These are phyloP conservation scores for Fusarium sublunatum DNA, from an alignment of 2,329 filamentous ascomycete genomes.

Conservation along the genomic window DNA sequence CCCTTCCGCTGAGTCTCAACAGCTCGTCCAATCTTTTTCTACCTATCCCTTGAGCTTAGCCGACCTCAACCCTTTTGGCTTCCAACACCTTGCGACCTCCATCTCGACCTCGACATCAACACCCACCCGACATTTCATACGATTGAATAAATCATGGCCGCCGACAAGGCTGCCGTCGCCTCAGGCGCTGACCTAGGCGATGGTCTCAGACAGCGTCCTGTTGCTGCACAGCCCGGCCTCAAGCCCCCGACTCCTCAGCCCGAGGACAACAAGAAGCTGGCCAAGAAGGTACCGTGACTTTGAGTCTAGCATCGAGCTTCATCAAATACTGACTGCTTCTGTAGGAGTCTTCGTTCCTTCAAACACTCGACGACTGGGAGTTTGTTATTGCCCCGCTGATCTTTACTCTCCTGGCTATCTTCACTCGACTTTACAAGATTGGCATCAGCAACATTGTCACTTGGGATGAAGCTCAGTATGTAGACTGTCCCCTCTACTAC, in stretches of 20 bases:
- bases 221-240: slow-evolving; percentile 53
- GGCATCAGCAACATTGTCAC: slow-evolving; percentile 74
- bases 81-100: slow-evolving; percentile 20
- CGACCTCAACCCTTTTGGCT: slow-evolving; percentile 35
- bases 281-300: slow-evolving; percentile 63
- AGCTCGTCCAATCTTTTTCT: slow-evolving; percentile 53
- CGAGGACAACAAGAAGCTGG: slow-evolving; percentile 70
- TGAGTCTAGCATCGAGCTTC: background rate
- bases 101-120: slow-evolving; percentile 5
- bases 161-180: slow-evolving; percentile 65
- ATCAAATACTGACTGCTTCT: slow-evolving; percentile 34
- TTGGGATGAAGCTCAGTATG: slow-evolving; percentile 75
- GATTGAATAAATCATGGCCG: slow-evolving; percentile 60
- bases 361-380: slow-evolving; percentile 73
- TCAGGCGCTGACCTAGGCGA: slow-evolving; percentile 70
- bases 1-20: slow-evolving; percentile 49
- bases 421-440: slow-evolving; percentile 77
- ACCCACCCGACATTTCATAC: slow-evolving; percentile 10
- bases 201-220: slow-evolving; percentile 66
- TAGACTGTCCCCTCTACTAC: slow-evolving; percentile 29
- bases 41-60: slow-evolving; percentile 31
- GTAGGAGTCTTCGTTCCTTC: slow-evolving; percentile 68
- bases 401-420: slow-evolving; percentile 71
- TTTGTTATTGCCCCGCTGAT: slow-evolving; percentile 70
- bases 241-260: slow-evolving; percentile 56